A percentile compares a stretch with the other conserved stretches of the same genome.
Conservation (phyloP, 768 basidiomycete species). For the Suillus subluteus region DNA sequence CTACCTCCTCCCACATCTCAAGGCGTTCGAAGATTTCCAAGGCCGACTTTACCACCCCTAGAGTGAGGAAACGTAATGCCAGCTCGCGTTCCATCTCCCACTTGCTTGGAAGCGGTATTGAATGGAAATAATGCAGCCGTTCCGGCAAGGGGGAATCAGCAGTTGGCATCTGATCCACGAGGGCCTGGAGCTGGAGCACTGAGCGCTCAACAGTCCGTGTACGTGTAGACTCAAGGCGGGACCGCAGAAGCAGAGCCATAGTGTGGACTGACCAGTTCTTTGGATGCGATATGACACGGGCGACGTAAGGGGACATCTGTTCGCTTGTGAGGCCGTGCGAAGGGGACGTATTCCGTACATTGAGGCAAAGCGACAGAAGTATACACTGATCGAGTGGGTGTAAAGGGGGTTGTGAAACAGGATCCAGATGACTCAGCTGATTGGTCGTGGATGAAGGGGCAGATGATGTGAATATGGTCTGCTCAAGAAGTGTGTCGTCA, state of each 20-base stretch:
- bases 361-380: constrained; percentile 87
- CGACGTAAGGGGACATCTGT: constrained; percentile 92
- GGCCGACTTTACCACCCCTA: constrained; percentile 90
- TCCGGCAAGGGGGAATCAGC: constrained; percentile 75
- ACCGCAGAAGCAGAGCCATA: constrained; percentile 92
- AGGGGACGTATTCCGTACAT: constrained; percentile 88
- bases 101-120: constrained; percentile 80
- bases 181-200: constrained; percentile 89
- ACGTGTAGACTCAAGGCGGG: constrained; percentile 85
- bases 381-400: constrained; percentile 95
- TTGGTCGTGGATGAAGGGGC: constrained; percentile 48
- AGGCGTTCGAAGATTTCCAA: constrained; percentile 92
- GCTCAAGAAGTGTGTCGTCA: constrained; percentile 95
- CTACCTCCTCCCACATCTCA: constrained; percentile 99
- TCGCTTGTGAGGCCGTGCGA: constrained; percentile 87
- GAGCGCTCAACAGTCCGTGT: constrained; percentile 94
- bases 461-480: constrained; percentile 88
- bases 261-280: constrained; percentile 96
- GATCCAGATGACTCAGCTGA: constrained; percentile 73
- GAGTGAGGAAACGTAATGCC: constrained; percentile 75
- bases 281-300: constrained; percentile 87
- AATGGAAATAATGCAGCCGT: constrained; percentile 79
- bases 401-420: constrained; percentile 80
- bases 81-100: constrained; percentile 96
- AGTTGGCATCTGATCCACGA: constrained; percentile 96